Evolutionary conservation across 75 land plant species (phyloP).

Genomic region (Cunninghamia lanceolata): DNA sequence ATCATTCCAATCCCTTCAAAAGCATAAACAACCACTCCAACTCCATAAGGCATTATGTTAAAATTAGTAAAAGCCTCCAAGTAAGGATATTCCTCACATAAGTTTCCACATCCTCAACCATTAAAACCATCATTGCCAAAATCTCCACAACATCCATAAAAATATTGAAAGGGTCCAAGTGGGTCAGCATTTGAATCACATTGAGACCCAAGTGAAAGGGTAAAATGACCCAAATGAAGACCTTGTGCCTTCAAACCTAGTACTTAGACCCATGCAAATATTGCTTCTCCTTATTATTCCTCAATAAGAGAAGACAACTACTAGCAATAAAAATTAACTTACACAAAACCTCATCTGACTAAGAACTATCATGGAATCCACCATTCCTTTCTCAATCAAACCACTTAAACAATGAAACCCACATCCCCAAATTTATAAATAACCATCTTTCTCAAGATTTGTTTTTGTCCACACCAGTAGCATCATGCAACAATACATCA

Average conservation of each 20-base stretch:
- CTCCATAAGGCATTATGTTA: slow-evolving; percentile 48
- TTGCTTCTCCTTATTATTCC: not conserved
- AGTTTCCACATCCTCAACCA: slow-evolving; percentile 54
- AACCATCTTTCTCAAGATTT: slow-evolving; percentile 29
- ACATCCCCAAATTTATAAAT: slow-evolving; percentile 64
- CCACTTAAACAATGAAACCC: slow-evolving; percentile 62
- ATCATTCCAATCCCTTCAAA: slow-evolving; percentile 86
- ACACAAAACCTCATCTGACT: slow-evolving; percentile 76
- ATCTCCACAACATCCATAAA: slow-evolving; percentile 75
- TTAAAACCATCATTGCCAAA: slow-evolving; percentile 73
- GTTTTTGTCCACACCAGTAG: slow-evolving; percentile 62
- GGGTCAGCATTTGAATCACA: slow-evolving; percentile 68
- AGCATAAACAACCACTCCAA: slow-evolving; percentile 82
- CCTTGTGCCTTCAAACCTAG: slow-evolving; percentile 23
- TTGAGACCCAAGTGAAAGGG: slow-evolving; percentile 74
- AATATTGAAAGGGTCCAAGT: slow-evolving; percentile 82
- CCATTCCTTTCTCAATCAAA: slow-evolving; percentile 42
- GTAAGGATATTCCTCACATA: slow-evolving; percentile 17
- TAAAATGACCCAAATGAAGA: slow-evolving; percentile 56
- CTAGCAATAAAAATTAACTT: slow-evolving; percentile 80
- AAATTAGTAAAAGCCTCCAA: slow-evolving; percentile 32
- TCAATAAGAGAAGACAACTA: slow-evolving; percentile 23
- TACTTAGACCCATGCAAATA: not conserved
- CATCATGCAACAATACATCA: slow-evolving; percentile 84
- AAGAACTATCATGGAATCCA: slow-evolving; percentile 68